Conservation (phyloP, 768 basidiomycete genomes). For the Hericium rajendrae region DNA sequence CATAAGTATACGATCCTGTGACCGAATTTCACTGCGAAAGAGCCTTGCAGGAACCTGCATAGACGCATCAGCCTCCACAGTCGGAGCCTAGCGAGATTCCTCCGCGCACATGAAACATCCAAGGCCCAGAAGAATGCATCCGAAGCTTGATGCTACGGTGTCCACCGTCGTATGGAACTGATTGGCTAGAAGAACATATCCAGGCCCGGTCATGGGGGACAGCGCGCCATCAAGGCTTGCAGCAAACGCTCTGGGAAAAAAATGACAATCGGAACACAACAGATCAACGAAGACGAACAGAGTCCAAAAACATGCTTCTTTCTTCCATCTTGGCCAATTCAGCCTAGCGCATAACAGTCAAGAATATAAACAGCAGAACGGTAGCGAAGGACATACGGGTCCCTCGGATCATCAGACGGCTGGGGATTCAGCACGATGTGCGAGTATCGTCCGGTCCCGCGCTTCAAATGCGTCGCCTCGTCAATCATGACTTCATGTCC, state of each 20-base stretch:
- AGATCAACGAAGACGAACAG: constrained; percentile 18
- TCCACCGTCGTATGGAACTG: constrained; percentile 34
- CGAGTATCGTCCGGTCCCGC: constrained; percentile 27
- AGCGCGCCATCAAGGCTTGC: constrained; percentile 33
- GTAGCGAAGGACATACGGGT: constrained; percentile 24
- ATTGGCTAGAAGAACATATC: constrained; percentile 30
- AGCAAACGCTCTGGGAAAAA: constrained; percentile 26
- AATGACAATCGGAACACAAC: too few relatives aligned
- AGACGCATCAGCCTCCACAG: not conserved
- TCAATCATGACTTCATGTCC: constrained; percentile 27
- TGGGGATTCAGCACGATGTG: constrained; percentile 34
- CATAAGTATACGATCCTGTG: constrained; percentile 35
- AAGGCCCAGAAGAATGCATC: constrained; percentile 31
- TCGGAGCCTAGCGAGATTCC: not conserved
- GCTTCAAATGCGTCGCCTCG: constrained; percentile 26
- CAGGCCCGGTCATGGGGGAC: constrained; percentile 34
- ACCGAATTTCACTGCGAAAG: constrained; percentile 34
- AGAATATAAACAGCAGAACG: too few relatives aligned
- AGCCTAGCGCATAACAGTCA: constrained; percentile 17
- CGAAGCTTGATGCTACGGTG: constrained; percentile 33
- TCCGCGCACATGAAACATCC: constrained; percentile 31
- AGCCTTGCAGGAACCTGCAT: constrained; percentile 28
- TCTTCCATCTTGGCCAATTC: constrained; percentile 38
- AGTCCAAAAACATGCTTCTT: constrained; percentile 37
- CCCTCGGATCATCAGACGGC: constrained; percentile 33